Evolutionary conservation across 2,329 filamentous ascomycete species (phyloP).

Genomic region (Aspergillus transmontanensis): DNA sequence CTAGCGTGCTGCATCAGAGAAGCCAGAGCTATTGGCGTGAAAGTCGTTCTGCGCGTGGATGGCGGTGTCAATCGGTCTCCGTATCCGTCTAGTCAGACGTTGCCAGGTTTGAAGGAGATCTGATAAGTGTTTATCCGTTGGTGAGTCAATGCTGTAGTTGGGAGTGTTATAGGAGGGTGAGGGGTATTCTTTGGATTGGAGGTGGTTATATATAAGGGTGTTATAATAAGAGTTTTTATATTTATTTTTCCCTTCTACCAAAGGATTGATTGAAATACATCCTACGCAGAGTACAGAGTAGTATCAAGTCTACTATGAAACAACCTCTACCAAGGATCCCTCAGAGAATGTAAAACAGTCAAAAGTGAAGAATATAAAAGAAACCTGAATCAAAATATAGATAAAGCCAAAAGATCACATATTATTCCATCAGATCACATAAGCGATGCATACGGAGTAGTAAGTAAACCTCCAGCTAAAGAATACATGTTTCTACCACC

Average conservation of each 20-base stretch:
- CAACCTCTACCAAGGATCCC: background rate
- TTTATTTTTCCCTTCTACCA: background rate
- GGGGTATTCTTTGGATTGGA: constrained; percentile 1
- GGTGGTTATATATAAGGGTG: background rate
- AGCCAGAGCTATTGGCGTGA: constrained; percentile 43
- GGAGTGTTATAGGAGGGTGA: background rate
- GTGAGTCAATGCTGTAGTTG: background rate
- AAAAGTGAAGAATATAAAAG: too few relatives aligned
- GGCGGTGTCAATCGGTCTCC: constrained; percentile 3
- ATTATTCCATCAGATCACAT: too few relatives aligned
- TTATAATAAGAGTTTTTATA: background rate
- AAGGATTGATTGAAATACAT: background rate
- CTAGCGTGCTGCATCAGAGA: constrained; percentile 47
- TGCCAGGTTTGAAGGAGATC: background rate
- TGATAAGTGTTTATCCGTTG: background rate
- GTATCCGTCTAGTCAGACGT: background rate
- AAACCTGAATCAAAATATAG: too few relatives aligned
- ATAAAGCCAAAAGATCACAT: too few relatives aligned
- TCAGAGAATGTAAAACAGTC: too few relatives aligned
- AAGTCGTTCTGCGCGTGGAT: constrained; percentile 43
- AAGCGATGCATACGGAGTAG: too few relatives aligned
- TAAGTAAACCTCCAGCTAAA: too few relatives aligned
- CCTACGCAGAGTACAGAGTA: too few relatives aligned
- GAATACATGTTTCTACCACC: too few relatives aligned
- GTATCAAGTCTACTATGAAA: background rate